phyloP scores from a whole-genome alignment of 2,329 filamentous ascomycete genomes.

The Talaromyces pinophilus region DNA sequence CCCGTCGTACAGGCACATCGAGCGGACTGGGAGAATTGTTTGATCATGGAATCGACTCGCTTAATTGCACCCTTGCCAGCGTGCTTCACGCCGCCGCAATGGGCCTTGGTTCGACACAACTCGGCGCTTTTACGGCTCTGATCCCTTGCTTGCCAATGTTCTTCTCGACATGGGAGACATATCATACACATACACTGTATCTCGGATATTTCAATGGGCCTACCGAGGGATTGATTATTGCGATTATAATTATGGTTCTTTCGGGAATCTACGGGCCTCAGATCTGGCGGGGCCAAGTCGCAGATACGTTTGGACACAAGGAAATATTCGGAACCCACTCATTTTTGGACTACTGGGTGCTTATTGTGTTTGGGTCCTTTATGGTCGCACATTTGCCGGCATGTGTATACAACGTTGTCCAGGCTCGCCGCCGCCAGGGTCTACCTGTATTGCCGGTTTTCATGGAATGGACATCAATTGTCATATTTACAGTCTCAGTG shows the following conservation, averaged over 20 bases:
- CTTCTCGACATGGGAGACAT: conserved; percentile 99
- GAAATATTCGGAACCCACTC: conserved; percentile 67
- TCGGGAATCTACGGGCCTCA: conserved; percentile 86
- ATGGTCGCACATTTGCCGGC: conserved; percentile 78
- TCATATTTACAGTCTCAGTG: conserved; percentile 73
- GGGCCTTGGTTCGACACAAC: conserved; percentile 79
- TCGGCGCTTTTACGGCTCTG: conserved; percentile 87
- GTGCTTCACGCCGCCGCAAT: conserved; percentile 90
- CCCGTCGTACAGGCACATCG: conserved; percentile 88
- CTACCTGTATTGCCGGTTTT: conserved; percentile 80
- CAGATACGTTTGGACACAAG: conserved; percentile 66
- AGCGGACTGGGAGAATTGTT: conserved; percentile 95
- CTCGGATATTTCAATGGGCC: conserved; percentile 96
- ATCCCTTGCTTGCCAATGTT: conserved; percentile 96
- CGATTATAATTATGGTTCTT: conserved; percentile 78
- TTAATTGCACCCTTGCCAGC: conserved; percentile 94
- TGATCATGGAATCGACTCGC: conserved; percentile 96
- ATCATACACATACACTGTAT: conserved; percentile 96
- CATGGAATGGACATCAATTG: conserved; percentile 90
- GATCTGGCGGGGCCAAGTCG: conserved; percentile 79
- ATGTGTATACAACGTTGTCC: conserved; percentile 82
- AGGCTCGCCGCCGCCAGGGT: conserved; percentile 69
- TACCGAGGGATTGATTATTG: conserved; percentile 90
- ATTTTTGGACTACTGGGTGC: conserved; percentile 87
- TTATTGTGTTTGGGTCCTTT: conserved; percentile 66